Evolutionary conservation across 768 basidiomycete species (phyloP), one percentile per base, ranked within the genome.

Genomic region (Hygrophorus pudorinus): DNA sequence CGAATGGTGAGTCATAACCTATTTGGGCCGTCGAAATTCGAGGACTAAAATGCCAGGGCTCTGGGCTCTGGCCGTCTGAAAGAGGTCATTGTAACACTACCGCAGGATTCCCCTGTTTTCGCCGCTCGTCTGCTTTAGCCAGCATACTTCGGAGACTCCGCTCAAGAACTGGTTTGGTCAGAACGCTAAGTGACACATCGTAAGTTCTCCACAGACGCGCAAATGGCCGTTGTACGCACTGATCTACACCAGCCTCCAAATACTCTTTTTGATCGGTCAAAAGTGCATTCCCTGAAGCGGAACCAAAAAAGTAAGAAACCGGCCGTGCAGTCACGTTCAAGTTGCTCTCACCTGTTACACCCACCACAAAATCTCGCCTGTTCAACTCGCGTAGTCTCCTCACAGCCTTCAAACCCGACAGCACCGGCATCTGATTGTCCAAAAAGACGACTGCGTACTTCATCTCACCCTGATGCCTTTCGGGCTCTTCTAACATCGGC

Each of bases 401-500:
- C 5, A 81, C 72, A 31, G 70, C 64, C 40, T 73, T 68, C 29
- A 78, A 58, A 24, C 84, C 84, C 33, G 77, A 76, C 65, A 79
- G 64, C 32, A 78, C 66, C 7, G 75, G 76, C 78, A 82, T 82
- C 58, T 81, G 79, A 56, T 84, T 84, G 44, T 64, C 63, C 53
- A 59, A 50, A 45, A 60, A 62, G 17, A 60, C 47, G 6, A 60
- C 48, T 27, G 53, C 47, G 42, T 53, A 59, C 5, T 49, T 42
- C 27, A 44, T 38, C n/a, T 4, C 14, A 35, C 3, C 5, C 3
- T 36, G 16, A 40, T 4, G 20, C n/a, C 29, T 13, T 18, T 39
- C n/a, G 4, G 10, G 14, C 28, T 63, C 63, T 50, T 72, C 68
- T 45, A 68, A 48, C 13, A 67, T 67, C 10, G 67, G 68, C 16